Percentiles rank a stretch among this genome's conserved stretches.
Conservation (phyloP, 1,284 basidiomycete genomes). For the Leccinum griseonigrum region DNA sequence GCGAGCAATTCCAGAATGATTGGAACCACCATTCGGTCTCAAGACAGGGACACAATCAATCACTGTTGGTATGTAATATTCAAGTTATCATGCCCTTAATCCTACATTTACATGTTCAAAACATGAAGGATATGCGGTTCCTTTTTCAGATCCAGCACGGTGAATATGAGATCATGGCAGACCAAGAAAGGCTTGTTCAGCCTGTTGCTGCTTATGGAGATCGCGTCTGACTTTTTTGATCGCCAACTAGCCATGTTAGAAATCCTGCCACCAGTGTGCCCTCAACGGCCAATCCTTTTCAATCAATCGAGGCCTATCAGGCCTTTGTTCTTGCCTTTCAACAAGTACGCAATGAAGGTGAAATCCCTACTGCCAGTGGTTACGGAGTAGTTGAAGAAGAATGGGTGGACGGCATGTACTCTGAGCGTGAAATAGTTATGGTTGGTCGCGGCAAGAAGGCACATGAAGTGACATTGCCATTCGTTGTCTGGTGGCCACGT, state of each 20-base stretch:
- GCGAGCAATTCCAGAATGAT: slow-evolving; percentile 30
- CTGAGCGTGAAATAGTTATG: slow-evolving; percentile 6
- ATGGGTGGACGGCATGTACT: slow-evolving; percentile 2
- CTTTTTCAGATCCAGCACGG: slow-evolving; percentile 1
- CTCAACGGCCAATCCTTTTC: not conserved
- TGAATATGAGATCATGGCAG: not conserved
- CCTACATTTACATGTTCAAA: not conserved
- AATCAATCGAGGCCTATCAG: not conserved
- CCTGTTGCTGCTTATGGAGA: too few relatives aligned
- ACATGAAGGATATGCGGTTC: slow-evolving; percentile 9
- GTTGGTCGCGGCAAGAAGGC: not conserved
- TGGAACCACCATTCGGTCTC: slow-evolving; percentile 10
- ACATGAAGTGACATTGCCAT: not conserved
- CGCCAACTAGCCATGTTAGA: too few relatives aligned
- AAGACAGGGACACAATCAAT: not conserved
- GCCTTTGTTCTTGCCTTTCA: slow-evolving; percentile 2
- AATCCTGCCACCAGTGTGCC: too few relatives aligned
- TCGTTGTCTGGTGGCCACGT: slow-evolving; percentile 7
- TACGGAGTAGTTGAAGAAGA: slow-evolving; percentile 9
- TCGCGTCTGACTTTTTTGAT: too few relatives aligned
- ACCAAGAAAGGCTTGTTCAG: too few relatives aligned
- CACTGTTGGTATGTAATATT: not conserved
- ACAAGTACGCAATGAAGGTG: not conserved
- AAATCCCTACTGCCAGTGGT: not conserved
- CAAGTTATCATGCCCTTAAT: not conserved